Percentiles rank a stretch among this genome's conserved stretches.
Conservation (phyloP, 306 rosid species). For the Prunus mume region DNA sequence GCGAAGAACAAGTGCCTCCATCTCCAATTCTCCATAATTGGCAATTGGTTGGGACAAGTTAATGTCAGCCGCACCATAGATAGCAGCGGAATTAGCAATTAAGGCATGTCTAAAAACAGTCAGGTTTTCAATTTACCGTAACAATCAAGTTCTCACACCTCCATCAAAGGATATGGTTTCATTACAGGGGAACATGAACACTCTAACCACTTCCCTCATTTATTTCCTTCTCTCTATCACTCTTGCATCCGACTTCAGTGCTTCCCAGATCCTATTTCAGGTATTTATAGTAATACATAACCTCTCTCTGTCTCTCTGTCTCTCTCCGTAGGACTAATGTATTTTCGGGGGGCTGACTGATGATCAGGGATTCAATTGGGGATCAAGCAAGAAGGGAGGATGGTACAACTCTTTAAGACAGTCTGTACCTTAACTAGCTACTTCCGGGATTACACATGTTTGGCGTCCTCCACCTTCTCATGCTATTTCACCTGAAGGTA, state of each 20-base stretch:
- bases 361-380: constrained; percentile 80
- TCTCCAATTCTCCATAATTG: too few species aligned
- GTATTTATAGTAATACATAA: neutral
- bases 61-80: too few species aligned
- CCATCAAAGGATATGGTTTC: neutral
- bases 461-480: constrained; percentile 94
- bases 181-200: neutral
- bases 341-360: neutral
- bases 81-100: too few species aligned
- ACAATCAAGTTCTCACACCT: neutral
- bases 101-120: neutral
- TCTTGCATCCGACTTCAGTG: neutral
- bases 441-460: constrained; percentile 48
- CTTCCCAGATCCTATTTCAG: constrained; percentile 7
- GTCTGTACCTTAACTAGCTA: constrained; percentile 45
- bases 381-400: constrained; percentile 53
- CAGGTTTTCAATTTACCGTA: neutral
- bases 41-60: too few species aligned
- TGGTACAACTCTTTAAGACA: constrained; percentile 64
- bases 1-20: too few species aligned
- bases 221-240: neutral
- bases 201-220: neutral
- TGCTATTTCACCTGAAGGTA: constrained; percentile 41
- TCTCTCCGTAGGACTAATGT: neutral
- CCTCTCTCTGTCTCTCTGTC: neutral